Percentiles rank a stretch among this genome's conserved stretches.
Conservation (phyloP, 2,329 filamentous ascomycete genomes). For the Cladophialophora exuberans region DNA sequence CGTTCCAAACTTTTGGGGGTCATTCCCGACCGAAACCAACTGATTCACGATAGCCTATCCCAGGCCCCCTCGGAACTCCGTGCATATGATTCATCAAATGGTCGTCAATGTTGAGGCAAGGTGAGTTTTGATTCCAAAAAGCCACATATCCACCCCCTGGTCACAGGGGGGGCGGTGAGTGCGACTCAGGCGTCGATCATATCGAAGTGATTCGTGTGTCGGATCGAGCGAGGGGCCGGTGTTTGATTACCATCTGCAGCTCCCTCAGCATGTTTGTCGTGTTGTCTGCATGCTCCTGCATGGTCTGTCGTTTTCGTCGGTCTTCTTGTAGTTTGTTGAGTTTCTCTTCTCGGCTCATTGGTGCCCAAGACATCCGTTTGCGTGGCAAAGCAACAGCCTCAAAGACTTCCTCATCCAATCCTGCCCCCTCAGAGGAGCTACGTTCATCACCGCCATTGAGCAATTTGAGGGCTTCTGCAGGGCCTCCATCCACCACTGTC, state of each 20-base stretch:
- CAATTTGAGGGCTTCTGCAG: slow-evolving; percentile 72
- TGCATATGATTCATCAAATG: slow-evolving; percentile 17
- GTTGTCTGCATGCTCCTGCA: slow-evolving; percentile 75
- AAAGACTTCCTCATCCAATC: slow-evolving; percentile 76
- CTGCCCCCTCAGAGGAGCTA: slow-evolving; percentile 41
- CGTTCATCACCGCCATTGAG: slow-evolving; percentile 73
- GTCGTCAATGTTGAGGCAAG: slow-evolving; percentile 10
- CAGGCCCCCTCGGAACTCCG: slow-evolving; percentile 9
- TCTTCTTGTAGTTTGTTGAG: slow-evolving; percentile 88
- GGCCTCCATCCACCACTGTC: slow-evolving; percentile 58
- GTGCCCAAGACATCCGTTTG: slow-evolving; percentile 59
- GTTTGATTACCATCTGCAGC: slow-evolving; percentile 83
- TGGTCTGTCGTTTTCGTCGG: slow-evolving; percentile 70
- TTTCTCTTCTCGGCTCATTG: slow-evolving; percentile 80
- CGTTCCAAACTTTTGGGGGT: neutral
- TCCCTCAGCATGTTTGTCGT: slow-evolving; percentile 90
- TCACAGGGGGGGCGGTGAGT: neutral
- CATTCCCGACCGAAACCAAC: neutral
- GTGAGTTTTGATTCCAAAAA: slow-evolving; percentile 7
- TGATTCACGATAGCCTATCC: neutral
- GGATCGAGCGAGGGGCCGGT: slow-evolving; percentile 49
- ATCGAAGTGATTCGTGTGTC: slow-evolving; percentile 50
- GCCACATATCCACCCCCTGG: neutral
- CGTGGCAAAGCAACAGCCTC: slow-evolving; percentile 83
- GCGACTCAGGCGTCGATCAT: slow-evolving; percentile 32